Conservation (phyloP, 1,284 basidiomycete species). For the Gomphus bonarii region DNA sequence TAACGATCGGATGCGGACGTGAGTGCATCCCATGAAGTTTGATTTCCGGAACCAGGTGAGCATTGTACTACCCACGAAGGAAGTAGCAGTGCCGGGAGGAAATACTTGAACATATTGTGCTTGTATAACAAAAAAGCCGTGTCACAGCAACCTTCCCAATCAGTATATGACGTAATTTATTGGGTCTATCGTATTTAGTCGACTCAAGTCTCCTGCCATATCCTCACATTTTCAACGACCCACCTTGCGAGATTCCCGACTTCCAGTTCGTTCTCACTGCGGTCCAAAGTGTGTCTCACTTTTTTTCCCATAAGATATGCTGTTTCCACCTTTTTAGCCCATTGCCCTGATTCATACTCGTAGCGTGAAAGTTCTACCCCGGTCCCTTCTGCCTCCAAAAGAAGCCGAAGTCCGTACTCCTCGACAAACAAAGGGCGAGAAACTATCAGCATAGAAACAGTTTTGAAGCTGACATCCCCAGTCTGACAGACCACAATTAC, state of each 20-base stretch:
- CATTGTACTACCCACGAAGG: not conserved
- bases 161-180: not conserved
- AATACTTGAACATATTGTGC: not conserved
- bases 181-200: not conserved
- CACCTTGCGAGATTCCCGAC: slow-evolving; percentile 37
- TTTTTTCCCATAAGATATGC: slow-evolving; percentile 41
- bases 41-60: not conserved
- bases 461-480: not conserved
- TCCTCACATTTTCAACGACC: slow-evolving; percentile 40
- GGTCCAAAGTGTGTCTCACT: slow-evolving; percentile 34
- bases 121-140: no score
- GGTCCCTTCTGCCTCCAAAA: slow-evolving; percentile 49
- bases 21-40: not conserved
- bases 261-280: slow-evolving; percentile 29
- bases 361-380: slow-evolving; percentile 54
- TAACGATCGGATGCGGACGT: not conserved
- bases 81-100: not conserved
- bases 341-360: slow-evolving; percentile 59
- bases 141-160: no score
- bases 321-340: slow-evolving; percentile 45
- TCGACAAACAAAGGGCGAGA: slow-evolving; percentile 70
- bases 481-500: slow-evolving; percentile 13
- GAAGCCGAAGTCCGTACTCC: slow-evolving; percentile 59
- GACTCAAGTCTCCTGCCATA: slow-evolving; percentile 18
- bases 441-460: slow-evolving; percentile 29